phyloP scores from a whole-genome alignment of 768 basidiomycete species.

The Leucosporidium creatinivorum region DNA sequence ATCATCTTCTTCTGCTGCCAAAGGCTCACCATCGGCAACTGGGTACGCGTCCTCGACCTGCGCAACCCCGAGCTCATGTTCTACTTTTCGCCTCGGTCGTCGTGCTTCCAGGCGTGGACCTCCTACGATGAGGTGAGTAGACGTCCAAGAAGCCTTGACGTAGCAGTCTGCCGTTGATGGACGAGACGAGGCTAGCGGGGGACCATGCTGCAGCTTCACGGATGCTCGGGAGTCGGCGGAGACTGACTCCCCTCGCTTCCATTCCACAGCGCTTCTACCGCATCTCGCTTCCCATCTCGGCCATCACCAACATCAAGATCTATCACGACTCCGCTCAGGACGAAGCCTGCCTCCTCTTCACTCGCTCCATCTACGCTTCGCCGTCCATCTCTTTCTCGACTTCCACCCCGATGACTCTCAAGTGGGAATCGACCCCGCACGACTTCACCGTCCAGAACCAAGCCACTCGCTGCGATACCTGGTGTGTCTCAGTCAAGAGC shows the following conservation, averaged over 20 bases:
- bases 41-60: background rate
- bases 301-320: background rate
- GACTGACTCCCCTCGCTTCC: background rate
- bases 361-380: background rate
- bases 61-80: background rate
- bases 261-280: background rate
- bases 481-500: background rate
- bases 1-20: background rate
- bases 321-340: background rate
- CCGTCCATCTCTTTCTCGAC: background rate
- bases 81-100: background rate
- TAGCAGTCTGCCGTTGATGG: too few relatives aligned
- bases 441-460: background rate
- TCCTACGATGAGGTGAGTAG: background rate
- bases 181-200: too few relatives aligned
- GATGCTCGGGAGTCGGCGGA: background rate
- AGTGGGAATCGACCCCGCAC: background rate
- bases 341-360: background rate
- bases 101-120: background rate
- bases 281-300: background rate
- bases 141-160: too few relatives aligned
- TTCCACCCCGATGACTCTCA: background rate
- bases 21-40: background rate
- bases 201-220: too few relatives aligned
- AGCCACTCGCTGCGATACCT: background rate